Evolutionary conservation across 1,139 yeast genomes (phyloP), one percentile per base, ranked within the genome.

Genomic region (Nakaseomyces glabratus): DNA sequence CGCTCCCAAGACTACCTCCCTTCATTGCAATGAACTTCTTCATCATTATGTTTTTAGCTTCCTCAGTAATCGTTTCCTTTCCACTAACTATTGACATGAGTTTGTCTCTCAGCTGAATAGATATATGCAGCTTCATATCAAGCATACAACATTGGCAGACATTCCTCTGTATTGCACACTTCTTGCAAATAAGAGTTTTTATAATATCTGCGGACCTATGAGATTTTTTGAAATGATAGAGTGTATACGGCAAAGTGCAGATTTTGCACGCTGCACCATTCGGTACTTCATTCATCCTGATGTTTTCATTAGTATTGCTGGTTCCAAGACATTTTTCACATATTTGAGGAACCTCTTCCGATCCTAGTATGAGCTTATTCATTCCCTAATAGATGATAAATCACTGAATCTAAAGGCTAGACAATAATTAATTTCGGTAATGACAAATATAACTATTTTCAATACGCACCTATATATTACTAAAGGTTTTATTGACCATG

Each of bases 61-160:
- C 73, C 40, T 65, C 71, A 2, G 67, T 57, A 38, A 66, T 52
- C 2, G 51, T 57, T 28, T 62, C 59, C 11, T 65, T 67, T 12
- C 70, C 58, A 6, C 81, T 82, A 4, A 90, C 81, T 70, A 85
- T 68, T 49, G 76, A 76, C 49, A 86, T 59, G 1, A 95, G 85
- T 2, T 88, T 76, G 48, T 88, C 96, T 41, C 96, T 62, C 6
- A 86, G 63, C 13, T 79, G 76, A 12, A 85, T 57, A 0, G 95
- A 88, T 17, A 90, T 71, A 4, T 86, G 82, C 61, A 77, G 82
- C 17, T 78, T 72, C 34, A 85, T 63, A 60, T 90, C 97, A 28
- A 82, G 60, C 73, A 85, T 71, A 55, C 98, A 90, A 15, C 76
- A 62, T 55, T 90, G 97, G 52, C 98, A 90, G 45, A 94, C 81